Evolutionary conservation across 495 filamentous ascomycete species (phyloP), one percentile per base, ranked within the genome.

Genomic region (Aspergillus avenaceus): DNA sequence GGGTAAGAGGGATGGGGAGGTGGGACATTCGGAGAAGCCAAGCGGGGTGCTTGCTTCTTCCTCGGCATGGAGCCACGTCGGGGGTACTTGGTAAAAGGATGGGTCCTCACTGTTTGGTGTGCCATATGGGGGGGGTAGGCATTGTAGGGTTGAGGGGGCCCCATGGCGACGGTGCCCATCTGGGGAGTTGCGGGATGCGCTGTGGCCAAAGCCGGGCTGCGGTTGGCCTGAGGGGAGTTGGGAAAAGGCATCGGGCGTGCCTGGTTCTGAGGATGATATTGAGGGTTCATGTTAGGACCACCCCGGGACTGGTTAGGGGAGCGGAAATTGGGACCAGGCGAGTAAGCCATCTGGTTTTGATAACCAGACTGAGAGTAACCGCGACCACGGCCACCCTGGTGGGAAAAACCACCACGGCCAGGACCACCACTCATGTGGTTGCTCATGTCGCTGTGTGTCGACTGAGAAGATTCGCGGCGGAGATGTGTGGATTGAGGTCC

Each of bases 381-480:
- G 48, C 87, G 80, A 51, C 88, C 84, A 58, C 87, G 84, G 46
- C 86, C 81, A 52, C 76, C 77, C 72, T 83, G 69, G 55, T 70
- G 62, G 45, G 69, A 64, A 59, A 73, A 79, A 23, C 79, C 76
- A 56, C 79, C 79, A 47, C 81, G 82, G 42, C 72, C 75, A 23
- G 73, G 63, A 49, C 62, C 79, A 61, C 63, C 80, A 55, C 63
- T 62, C 63, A 75, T 68, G 46, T 74, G 71, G 64, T 82, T 84
- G 64, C 79, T 78, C 72, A 85, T 81, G 45, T 95, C 89, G 66
- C 83, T 84, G 61, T 90, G 86, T 40, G 82, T 77, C 11, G 87
- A 90, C 64, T 88, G 85, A 4, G 88, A 85, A 14, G 90, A 95
- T 60, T 91, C 86, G 56, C 88, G 84, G 42, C 91, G 84, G 45